phyloP scores from a whole-genome alignment of 306 rosid species.

The Quercus agrifolia region DNA sequence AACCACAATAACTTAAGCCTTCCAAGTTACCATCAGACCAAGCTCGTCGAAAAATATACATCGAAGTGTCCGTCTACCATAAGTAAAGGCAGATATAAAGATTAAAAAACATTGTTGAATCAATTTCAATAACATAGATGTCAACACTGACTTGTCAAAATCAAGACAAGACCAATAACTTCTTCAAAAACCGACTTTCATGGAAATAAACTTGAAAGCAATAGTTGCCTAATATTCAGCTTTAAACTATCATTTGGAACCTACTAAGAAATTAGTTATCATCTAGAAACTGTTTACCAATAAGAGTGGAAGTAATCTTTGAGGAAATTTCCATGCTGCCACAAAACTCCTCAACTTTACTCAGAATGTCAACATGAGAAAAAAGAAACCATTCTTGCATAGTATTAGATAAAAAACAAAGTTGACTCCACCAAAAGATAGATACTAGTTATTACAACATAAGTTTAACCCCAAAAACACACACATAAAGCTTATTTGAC shows the following conservation, averaged over 20 bases:
- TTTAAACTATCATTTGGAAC: neutral
- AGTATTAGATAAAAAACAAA: no score
- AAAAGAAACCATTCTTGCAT: no score
- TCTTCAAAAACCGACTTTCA: neutral
- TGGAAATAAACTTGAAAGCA: neutral
- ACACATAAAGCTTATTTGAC: no score
- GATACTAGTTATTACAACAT: no score
- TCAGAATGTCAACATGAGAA: no score
- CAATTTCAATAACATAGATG: neutral
- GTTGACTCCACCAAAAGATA: no score
- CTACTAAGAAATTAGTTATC: neutral
- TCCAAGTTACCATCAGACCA: slow-evolving; percentile 8
- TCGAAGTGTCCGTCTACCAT: neutral
- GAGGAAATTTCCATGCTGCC: no score
- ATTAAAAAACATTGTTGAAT: neutral
- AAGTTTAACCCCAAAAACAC: no score
- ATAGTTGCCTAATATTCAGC: no score
- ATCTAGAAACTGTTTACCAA: neutral
- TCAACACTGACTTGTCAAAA: neutral
- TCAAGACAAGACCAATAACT: neutral
- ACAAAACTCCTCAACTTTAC: no score
- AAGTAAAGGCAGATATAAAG: neutral
- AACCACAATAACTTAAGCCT: slow-evolving; percentile 1
- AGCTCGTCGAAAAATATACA: neutral
- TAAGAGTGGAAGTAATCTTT: neutral